Conservation (phyloP, 2,329 filamentous ascomycete species). For the Rachicladosporium sp. region DNA sequence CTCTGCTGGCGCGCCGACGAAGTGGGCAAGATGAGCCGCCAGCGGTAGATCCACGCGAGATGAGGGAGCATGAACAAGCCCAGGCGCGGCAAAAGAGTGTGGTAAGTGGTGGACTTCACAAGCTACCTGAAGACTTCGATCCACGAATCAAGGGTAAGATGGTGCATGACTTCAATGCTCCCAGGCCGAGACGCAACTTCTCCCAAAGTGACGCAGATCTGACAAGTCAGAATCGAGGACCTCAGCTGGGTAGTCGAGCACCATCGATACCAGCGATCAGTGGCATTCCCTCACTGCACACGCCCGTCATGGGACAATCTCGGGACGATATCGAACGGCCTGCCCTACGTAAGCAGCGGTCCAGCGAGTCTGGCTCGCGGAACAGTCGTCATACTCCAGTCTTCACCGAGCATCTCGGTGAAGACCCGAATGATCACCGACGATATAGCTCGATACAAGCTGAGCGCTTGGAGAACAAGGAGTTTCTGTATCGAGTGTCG, state of each 20-base stretch:
- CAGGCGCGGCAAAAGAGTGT: constrained; percentile 38
- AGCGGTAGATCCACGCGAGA: constrained; percentile 10
- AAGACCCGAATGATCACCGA: constrained; percentile 31
- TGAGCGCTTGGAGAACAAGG: constrained; percentile 35
- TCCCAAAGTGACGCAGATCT: constrained; percentile 8
- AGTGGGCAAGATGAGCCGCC: constrained; percentile 28
- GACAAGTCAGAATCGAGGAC: constrained; percentile 34
- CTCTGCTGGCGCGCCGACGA: constrained; percentile 44
- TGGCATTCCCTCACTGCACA: not conserved
- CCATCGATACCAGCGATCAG: constrained; percentile 32
- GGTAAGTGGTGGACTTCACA: constrained; percentile 36
- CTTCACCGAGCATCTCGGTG: constrained; percentile 50
- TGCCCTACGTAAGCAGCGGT: not conserved
- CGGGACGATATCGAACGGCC: constrained; percentile 1
- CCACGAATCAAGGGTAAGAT: constrained; percentile 51
- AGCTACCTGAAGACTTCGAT: constrained; percentile 47
- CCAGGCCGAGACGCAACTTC: constrained; percentile 34
- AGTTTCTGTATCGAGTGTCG: constrained; percentile 34
- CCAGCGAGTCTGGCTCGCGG: constrained; percentile 5
- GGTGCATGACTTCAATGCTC: constrained; percentile 54
- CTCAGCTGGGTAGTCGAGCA: constrained; percentile 84
- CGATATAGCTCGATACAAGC: constrained; percentile 33
- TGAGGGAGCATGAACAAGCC: constrained; percentile 27
- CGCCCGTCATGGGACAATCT: too few species aligned
- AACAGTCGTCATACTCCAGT: constrained; percentile 41